phyloP scores from a whole-genome alignment of 805 yeast species.

The Teunomyces lycoperdinae region DNA sequence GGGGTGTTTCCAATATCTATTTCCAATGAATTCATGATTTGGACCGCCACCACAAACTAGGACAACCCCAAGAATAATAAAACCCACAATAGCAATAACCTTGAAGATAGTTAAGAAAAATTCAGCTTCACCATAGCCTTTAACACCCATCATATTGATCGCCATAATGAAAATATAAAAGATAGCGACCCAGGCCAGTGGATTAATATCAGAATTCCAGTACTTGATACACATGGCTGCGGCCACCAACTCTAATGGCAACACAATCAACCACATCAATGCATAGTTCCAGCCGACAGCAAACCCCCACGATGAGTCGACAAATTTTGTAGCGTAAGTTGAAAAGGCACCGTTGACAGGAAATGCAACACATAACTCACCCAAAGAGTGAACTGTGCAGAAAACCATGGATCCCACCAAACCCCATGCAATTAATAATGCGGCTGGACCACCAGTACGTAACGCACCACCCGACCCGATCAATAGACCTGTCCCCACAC shows the following conservation, averaged over 20 bases:
- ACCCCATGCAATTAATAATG: conserved; percentile 52
- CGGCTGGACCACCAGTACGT: conserved; percentile 42
- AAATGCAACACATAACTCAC: conserved; percentile 57
- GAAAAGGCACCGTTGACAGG: conserved; percentile 39
- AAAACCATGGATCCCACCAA: conserved; percentile 58
- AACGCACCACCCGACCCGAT: conserved; percentile 52
- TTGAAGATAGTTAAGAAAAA: conserved; percentile 29
- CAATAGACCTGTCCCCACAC: conserved; percentile 27
- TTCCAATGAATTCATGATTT: conserved; percentile 34
- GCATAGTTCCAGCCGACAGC: conserved; percentile 41
- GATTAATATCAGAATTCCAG: conserved; percentile 34
- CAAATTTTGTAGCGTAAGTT: conserved; percentile 36
- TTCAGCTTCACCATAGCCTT: conserved; percentile 39
- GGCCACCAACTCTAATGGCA: conserved; percentile 38
- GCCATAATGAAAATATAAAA: conserved; percentile 28
- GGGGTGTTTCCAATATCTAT: conserved; percentile 27
- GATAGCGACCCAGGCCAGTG: conserved; percentile 36
- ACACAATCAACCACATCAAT: conserved; percentile 35
- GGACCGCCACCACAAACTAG: conserved; percentile 41
- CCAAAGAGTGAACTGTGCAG: conserved; percentile 59
- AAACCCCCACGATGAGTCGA: conserved; percentile 40
- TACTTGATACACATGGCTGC: conserved; percentile 35
- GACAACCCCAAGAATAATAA: conserved; percentile 34
- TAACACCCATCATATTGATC: conserved; percentile 35
- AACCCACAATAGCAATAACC: conserved; percentile 35